phyloP scores from a whole-genome alignment of 2,329 filamentous ascomycete species.

The Hypocrella siamensis region DNA sequence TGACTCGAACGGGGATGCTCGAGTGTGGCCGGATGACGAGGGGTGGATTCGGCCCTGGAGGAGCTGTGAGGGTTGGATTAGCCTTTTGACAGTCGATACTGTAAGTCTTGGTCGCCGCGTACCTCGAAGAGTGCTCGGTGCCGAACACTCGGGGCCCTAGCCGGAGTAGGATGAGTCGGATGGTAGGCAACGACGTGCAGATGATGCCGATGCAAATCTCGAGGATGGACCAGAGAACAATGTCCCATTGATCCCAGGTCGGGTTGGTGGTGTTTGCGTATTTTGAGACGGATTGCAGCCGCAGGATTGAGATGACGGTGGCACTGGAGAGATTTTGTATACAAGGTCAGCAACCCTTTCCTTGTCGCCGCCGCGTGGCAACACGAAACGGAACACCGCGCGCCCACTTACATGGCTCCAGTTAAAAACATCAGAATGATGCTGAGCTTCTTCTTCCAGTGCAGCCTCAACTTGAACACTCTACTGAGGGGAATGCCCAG shows the following conservation, averaged over 20 bases:
- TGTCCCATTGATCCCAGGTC: conserved; percentile 9
- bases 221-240: conserved; percentile 11
- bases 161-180: conserved; percentile 9
- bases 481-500: conserved; percentile 26
- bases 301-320: conserved; percentile 10
- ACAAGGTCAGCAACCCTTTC: neutral
- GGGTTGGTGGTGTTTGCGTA: conserved; percentile 10
- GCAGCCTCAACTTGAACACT: conserved; percentile 18
- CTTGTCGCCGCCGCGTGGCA: neutral
- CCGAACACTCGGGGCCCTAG: conserved; percentile 1
- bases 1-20: too few species aligned
- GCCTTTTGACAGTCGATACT: too few species aligned
- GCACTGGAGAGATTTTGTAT: conserved; percentile 5
- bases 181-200: conserved; percentile 11
- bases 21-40: too few species aligned
- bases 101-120: too few species aligned
- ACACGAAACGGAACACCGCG: neutral
- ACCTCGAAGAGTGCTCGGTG: neutral
- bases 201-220: conserved; percentile 12
- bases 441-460: conserved; percentile 12
- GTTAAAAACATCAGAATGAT: conserved; percentile 26
- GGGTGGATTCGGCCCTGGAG: too few species aligned
- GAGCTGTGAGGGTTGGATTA: too few species aligned
- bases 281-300: conserved; percentile 8
- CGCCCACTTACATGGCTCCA: conserved; percentile 15